Conservation (phyloP, 176 grass and related monocot species). For the Pontederia paniculata region DNA sequence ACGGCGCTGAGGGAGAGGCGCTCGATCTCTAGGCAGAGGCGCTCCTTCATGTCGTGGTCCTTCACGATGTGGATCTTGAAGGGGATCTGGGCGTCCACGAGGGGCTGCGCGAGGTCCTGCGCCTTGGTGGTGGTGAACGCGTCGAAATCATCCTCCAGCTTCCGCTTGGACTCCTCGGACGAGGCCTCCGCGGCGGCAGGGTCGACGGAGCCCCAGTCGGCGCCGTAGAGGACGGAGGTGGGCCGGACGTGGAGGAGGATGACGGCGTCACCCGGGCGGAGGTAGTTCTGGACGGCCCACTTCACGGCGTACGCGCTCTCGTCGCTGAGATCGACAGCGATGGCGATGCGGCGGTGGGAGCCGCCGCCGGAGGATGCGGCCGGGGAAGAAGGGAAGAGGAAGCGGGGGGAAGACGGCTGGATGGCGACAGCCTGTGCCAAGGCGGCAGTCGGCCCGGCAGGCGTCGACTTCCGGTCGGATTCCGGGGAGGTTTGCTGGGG, state of each 20-base stretch:
- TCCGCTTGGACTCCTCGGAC: constrained; percentile 36
- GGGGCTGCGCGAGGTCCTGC: constrained; percentile 70
- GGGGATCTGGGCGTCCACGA: constrained; percentile 59
- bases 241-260: constrained; percentile 75
- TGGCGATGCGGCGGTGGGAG: constrained; percentile 68
- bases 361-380: constrained; percentile 15
- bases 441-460: constrained; percentile 15
- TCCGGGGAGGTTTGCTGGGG: constrained; percentile 33
- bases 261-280: constrained; percentile 77
- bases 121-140: constrained; percentile 73
- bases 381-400: constrained; percentile 45
- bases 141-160: constrained; percentile 80
- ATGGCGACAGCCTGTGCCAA: constrained; percentile 27
- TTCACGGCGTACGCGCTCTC: constrained; percentile 81
- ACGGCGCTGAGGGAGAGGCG: constrained; percentile 62
- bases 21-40: constrained; percentile 81
- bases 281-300: constrained; percentile 96
- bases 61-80: constrained; percentile 93
- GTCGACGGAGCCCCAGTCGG: constrained; percentile 79
- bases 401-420: constrained; percentile 48
- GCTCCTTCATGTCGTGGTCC: constrained; percentile 99
- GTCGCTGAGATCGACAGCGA: constrained; percentile 87
- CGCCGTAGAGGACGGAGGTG: constrained; percentile 73
- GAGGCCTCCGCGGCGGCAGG: constrained; percentile 22
- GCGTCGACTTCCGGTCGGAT: constrained; percentile 20